These are phyloP conservation scores for Pyrenula massariospora DNA, from an alignment of 495 filamentous ascomycete genomes.

Conservation along the genomic window DNA sequence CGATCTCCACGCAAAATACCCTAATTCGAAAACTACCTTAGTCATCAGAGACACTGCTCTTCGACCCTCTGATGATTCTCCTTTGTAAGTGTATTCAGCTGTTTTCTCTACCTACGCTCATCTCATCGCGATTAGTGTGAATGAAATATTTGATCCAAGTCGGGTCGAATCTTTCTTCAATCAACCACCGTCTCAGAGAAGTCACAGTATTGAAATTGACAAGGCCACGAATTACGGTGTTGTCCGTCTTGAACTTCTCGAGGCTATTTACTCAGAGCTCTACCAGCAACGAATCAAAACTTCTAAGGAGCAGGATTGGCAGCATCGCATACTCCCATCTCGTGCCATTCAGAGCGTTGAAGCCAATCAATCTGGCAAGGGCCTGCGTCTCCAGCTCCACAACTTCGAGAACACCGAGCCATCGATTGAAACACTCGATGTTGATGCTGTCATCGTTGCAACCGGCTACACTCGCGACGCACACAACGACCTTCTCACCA, in stretches of 20 bases:
- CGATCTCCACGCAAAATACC: conserved; percentile 72
- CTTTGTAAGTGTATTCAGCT: conserved; percentile 58
- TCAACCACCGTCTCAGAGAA: conserved; percentile 47
- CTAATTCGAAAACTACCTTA: conserved; percentile 62
- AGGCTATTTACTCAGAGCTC: conserved; percentile 71
- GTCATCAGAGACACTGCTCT: conserved; percentile 71
- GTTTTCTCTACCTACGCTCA: conserved; percentile 1
- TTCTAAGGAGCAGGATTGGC: conserved; percentile 60
- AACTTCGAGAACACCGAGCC: conserved; percentile 14
- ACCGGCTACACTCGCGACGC: conserved; percentile 75
- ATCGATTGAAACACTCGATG: conserved; percentile 49
- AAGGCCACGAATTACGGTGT: conserved; percentile 88
- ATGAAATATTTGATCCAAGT: conserved; percentile 88
- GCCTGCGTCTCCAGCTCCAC: conserved; percentile 19
- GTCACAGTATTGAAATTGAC: conserved; percentile 49
- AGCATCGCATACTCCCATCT: conserved; percentile 61
- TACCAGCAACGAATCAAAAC: conserved; percentile 72
- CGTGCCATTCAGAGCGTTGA: conserved; percentile 50
- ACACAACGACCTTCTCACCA: conserved; percentile 66
- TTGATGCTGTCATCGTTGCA: conserved; percentile 73
- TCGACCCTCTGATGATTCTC: conserved; percentile 86
- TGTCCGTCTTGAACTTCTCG: conserved; percentile 75
- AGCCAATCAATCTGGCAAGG: conserved; percentile 24
- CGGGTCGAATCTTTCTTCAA: conserved; percentile 64
- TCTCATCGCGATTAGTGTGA: conserved; percentile 55